Percentiles rank a stretch among this genome's conserved stretches.
phyloP scores from a whole-genome alignment of 257 asterid species.

The Penstemon newberryi region DNA sequence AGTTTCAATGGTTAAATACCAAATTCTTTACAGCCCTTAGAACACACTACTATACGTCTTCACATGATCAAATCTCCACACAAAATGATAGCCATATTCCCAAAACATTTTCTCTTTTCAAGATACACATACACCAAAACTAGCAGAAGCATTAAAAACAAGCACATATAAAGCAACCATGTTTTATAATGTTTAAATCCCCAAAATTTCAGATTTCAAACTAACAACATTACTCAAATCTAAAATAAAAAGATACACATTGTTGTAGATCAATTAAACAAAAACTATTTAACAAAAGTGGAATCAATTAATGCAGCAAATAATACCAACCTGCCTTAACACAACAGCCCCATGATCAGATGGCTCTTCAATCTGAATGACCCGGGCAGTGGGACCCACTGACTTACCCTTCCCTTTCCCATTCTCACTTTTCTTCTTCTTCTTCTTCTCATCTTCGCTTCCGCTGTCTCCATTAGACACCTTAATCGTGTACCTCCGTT shows the following conservation, averaged over 20 bases:
- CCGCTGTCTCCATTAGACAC: slow-evolving; percentile 42
- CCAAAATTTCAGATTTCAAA: too few species aligned
- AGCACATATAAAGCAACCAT: not conserved
- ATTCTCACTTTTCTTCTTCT: slow-evolving; percentile 35
- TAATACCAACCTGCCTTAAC: slow-evolving; percentile 59
- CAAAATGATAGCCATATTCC: not conserved
- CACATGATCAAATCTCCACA: not conserved
- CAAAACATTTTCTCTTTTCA: too few species aligned
- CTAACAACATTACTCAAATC: too few species aligned
- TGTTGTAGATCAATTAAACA: too few species aligned
- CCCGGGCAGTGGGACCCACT: slow-evolving; percentile 30
- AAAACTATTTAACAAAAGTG: too few species aligned
- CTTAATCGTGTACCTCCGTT: slow-evolving; percentile 57
- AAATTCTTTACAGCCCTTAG: not conserved
- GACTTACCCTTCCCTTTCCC: slow-evolving; percentile 39
- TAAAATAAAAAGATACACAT: too few species aligned
- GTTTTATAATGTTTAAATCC: too few species aligned
- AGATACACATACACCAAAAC: not conserved
- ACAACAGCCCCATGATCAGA: slow-evolving; percentile 61
- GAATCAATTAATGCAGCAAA: not conserved
- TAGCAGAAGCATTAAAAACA: not conserved
- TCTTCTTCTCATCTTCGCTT: slow-evolving; percentile 28
- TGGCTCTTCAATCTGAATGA: slow-evolving; percentile 70
- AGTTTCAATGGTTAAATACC: not conserved
- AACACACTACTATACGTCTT: not conserved